phyloP scores from a whole-genome alignment of 2,329 filamentous ascomycete species.

The Davidsoniella eucalypti region DNA sequence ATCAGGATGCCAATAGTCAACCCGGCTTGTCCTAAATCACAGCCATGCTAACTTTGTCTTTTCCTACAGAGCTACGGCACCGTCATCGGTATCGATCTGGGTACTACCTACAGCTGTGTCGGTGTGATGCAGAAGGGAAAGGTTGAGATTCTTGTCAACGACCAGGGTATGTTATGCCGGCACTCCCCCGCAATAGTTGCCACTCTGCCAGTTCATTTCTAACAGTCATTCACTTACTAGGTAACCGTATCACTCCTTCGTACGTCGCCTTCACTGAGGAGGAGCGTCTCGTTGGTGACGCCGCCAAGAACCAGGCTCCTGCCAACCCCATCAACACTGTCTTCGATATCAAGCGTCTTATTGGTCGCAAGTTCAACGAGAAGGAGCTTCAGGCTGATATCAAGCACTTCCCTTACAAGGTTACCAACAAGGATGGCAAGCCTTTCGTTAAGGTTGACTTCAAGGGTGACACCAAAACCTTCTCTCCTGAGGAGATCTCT shows the following conservation, averaged over 20 bases:
- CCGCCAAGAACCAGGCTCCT: slow-evolving; percentile 89
- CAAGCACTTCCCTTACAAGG: slow-evolving; percentile 98
- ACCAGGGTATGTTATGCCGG: slow-evolving; percentile 37
- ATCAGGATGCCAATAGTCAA: slow-evolving; percentile 82
- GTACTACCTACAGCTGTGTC: slow-evolving; percentile 79
- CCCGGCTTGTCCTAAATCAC: background rate
- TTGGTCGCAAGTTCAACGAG: slow-evolving; percentile 68
- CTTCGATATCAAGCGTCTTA: slow-evolving; percentile 72
- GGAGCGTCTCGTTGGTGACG: slow-evolving; percentile 91
- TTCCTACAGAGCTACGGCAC: slow-evolving; percentile 49
- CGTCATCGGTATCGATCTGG: slow-evolving; percentile 87
- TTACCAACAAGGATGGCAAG: slow-evolving; percentile 78
- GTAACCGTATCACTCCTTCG: slow-evolving; percentile 88
- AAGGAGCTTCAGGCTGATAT: slow-evolving; percentile 82
- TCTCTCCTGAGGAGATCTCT: slow-evolving; percentile 67
- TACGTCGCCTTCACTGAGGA: slow-evolving; percentile 96
- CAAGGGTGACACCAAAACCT: slow-evolving; percentile 46
- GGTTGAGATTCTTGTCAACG: slow-evolving; percentile 90
- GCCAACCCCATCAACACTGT: slow-evolving; percentile 62
- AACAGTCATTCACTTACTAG: slow-evolving; percentile 19
- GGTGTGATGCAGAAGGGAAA: slow-evolving; percentile 94
- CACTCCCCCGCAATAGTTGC: background rate
- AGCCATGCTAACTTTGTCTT: background rate
- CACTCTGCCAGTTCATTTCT: background rate
- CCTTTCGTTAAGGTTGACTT: slow-evolving; percentile 66